phyloP scores from a whole-genome alignment of 2,329 filamentous ascomycete genomes.

The Aureobasidium leucospermi region DNA sequence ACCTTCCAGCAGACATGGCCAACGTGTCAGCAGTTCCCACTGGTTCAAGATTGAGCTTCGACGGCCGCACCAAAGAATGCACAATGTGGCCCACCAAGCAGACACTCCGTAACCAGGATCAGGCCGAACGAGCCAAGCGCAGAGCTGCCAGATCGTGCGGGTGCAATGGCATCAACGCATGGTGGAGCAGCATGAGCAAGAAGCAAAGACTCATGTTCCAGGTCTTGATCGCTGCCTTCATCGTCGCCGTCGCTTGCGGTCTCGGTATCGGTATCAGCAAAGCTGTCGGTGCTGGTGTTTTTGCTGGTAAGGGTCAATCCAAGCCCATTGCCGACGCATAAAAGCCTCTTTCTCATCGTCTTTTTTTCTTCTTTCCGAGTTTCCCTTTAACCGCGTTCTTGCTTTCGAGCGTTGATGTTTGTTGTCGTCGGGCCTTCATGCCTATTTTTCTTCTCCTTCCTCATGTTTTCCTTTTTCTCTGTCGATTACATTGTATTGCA shows the following conservation, averaged over 20 bases:
- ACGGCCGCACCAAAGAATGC: slow-evolving; percentile 39
- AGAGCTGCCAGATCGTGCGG: slow-evolving; percentile 29
- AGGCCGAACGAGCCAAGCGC: slow-evolving; percentile 27
- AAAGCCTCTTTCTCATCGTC: background rate
- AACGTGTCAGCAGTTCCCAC: slow-evolving; percentile 1
- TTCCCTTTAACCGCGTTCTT: background rate
- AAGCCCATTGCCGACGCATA: slow-evolving; percentile 18
- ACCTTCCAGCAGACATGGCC: slow-evolving; percentile 18
- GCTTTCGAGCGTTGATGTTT: background rate
- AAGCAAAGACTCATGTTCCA: slow-evolving; percentile 39
- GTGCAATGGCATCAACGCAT: slow-evolving; percentile 22
- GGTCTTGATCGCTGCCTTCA: slow-evolving; percentile 38
- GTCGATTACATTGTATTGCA: slow-evolving; percentile 3
- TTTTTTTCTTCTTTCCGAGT: background rate
- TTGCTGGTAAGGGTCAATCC: slow-evolving; percentile 32
- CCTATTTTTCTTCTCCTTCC: background rate
- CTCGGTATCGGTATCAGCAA: slow-evolving; percentile 43
- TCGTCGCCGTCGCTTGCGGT: slow-evolving; percentile 40
- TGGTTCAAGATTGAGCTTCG: slow-evolving; percentile 12
- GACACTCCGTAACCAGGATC: slow-evolving; percentile 35
- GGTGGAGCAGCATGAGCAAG: slow-evolving; percentile 34
- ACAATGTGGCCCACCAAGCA: slow-evolving; percentile 45
- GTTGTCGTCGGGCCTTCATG: background rate
- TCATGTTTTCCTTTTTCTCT: slow-evolving; percentile 6
- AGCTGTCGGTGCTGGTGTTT: slow-evolving; percentile 43